phyloP scores from a whole-genome alignment of 1,139 yeast species.

The Candida freyschussii region DNA sequence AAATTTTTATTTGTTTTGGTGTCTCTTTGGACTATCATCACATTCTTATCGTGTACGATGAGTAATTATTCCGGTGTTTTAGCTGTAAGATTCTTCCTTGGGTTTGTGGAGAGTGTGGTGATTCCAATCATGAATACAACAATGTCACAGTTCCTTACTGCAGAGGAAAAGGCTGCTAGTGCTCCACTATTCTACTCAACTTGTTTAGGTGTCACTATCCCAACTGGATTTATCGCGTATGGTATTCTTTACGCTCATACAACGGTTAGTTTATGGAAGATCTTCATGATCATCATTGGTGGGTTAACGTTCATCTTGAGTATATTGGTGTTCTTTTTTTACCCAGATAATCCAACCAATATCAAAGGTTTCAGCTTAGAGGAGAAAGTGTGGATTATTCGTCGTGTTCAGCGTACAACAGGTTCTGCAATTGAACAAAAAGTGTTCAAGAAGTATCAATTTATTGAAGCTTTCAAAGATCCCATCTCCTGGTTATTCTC shows the following conservation, averaged over 20 bases:
- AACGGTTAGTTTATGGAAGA: conserved; percentile 33
- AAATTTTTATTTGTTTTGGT: conserved; percentile 30
- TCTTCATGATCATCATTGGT: conserved; percentile 41
- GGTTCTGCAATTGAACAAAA: conserved; percentile 43
- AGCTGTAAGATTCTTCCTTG: conserved; percentile 40
- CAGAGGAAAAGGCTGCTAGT: conserved; percentile 36
- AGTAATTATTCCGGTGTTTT: conserved; percentile 38
- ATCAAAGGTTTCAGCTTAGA: conserved; percentile 34
- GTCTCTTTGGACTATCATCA: conserved; percentile 36
- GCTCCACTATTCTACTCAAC: conserved; percentile 42
- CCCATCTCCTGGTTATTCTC: conserved; percentile 44
- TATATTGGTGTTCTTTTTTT: conserved; percentile 30
- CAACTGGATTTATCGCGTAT: conserved; percentile 42
- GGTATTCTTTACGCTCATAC: conserved; percentile 34
- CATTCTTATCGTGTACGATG: conserved; percentile 38
- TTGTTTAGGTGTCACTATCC: conserved; percentile 41
- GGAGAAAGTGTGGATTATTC: conserved; percentile 42
- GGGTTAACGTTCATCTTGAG: conserved; percentile 36
- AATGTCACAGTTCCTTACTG: conserved; percentile 41
- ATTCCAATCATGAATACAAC: conserved; percentile 38
- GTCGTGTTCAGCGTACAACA: conserved; percentile 39
- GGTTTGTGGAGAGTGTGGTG: conserved; percentile 40
- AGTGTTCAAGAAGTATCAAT: conserved; percentile 38
- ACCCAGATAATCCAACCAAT: conserved; percentile 42
- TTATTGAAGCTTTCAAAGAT: conserved; percentile 41